These are phyloP conservation scores for Cicer pinnatifidum DNA, from an alignment of 306 rosid genomes.

Conservation along the genomic window DNA sequence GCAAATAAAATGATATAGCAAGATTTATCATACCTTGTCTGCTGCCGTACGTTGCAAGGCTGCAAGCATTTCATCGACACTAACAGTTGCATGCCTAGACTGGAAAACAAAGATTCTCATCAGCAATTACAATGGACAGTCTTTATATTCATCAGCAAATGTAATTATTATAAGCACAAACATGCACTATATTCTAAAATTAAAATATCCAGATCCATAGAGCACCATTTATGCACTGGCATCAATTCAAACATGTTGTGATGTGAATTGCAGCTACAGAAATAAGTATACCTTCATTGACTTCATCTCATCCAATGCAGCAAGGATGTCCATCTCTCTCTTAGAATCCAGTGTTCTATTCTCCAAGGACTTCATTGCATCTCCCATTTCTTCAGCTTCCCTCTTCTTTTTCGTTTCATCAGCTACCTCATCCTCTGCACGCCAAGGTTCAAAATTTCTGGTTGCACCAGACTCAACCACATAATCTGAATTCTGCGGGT, in stretches of 20 bases:
- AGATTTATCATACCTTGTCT: conserved; percentile 56
- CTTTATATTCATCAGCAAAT: conserved; percentile 1
- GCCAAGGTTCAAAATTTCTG: conserved; percentile 70
- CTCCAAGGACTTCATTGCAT: conserved; percentile 85
- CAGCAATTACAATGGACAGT: conserved; percentile 31
- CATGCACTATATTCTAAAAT: conserved; percentile 18
- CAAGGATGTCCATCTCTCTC: conserved; percentile 70
- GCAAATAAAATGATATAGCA: conserved; percentile 31
- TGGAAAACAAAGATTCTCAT: conserved; percentile 46
- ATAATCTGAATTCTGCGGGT: conserved; percentile 90
- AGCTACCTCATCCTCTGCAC: conserved; percentile 80
- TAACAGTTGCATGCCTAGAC: conserved; percentile 91
- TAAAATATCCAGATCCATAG: conserved; percentile 6
- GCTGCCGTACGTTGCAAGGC: conserved; percentile 71
- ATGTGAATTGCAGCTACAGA: conserved; percentile 6
- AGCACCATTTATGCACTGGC: not conserved
- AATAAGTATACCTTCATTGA: conserved; percentile 76
- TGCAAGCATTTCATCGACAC: conserved; percentile 84
- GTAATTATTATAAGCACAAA: not conserved
- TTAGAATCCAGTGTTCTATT: conserved; percentile 91
- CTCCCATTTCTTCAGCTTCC: conserved; percentile 86
- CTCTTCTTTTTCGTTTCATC: conserved; percentile 54
- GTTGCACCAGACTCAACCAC: conserved; percentile 80
- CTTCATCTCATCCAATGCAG: conserved; percentile 97
- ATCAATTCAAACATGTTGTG: not conserved